Conservation (phyloP, 1,139 yeast species). For the Yarrowia galli region DNA sequence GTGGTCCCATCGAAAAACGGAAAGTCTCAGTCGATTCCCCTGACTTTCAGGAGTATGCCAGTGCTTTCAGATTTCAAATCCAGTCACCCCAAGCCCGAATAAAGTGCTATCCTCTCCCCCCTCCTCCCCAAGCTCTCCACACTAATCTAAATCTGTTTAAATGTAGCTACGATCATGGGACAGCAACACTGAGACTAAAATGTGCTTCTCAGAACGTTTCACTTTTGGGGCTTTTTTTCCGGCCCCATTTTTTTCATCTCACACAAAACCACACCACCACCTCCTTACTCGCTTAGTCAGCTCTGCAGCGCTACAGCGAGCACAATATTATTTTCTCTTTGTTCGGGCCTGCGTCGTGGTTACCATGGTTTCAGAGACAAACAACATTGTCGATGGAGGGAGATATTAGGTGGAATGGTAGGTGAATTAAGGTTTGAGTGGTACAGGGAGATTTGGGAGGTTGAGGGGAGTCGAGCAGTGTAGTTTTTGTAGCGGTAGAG, state of each 20-base stretch:
- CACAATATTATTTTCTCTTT: neutral
- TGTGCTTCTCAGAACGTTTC: too few species aligned
- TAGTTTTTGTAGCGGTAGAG: neutral
- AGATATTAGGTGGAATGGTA: neutral
- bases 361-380: neutral
- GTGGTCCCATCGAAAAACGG: neutral
- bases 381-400: neutral
- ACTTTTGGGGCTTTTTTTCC: too few species aligned
- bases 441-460: neutral
- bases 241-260: too few species aligned
- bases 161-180: neutral
- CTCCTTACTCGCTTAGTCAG: neutral
- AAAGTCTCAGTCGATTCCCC: neutral
- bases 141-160: too few species aligned
- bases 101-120: too few species aligned
- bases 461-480: neutral
- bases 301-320: neutral
- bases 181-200: slow-evolving; percentile 4
- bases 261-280: too few species aligned
- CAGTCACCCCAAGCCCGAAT: too few species aligned
- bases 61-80: neutral
- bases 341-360: slow-evolving; percentile 1
- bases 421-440: neutral
- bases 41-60: neutral
- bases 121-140: too few species aligned